Percentiles rank a stretch among this genome's conserved stretches.
phyloP scores from a whole-genome alignment of 1,139 yeast genomes.

The Maudiozyma humilis region DNA sequence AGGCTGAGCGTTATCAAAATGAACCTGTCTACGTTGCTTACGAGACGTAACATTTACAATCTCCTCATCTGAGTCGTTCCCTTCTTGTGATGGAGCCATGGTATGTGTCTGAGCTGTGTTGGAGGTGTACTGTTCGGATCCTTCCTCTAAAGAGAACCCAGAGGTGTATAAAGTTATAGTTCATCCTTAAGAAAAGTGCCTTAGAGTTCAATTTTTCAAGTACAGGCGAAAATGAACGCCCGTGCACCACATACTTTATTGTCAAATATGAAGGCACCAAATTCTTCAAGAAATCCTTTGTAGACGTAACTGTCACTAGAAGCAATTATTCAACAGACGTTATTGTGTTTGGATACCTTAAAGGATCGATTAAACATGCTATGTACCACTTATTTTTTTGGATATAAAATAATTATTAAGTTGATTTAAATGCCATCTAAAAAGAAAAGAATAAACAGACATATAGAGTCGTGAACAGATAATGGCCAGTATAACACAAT shows the following conservation, averaged over 20 bases:
- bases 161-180: neutral
- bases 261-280: too few species aligned
- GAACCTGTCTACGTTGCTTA: conserved; percentile 10
- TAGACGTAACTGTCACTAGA: too few species aligned
- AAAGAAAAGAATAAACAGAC: too few species aligned
- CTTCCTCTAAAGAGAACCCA: neutral
- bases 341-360: too few species aligned
- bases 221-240: neutral
- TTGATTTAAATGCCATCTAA: too few species aligned
- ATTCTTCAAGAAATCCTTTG: too few species aligned
- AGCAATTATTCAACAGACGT: too few species aligned
- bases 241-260: neutral
- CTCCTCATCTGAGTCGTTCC: conserved; percentile 24
- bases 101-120: neutral
- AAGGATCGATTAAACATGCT: too few species aligned
- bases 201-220: neutral
- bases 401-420: too few species aligned
- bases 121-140: neutral
- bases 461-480: too few species aligned
- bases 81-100: conserved; percentile 18
- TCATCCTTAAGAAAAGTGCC: neutral
- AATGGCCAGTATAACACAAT: too few species aligned
- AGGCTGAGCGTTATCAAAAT: conserved; percentile 4
- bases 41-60: conserved; percentile 11
- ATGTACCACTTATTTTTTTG: too few species aligned